Percentiles rank a stretch among this genome's conserved stretches.
phyloP scores from a whole-genome alignment of 2,329 filamentous ascomycete genomes.

The Fusarium bulbicola region DNA sequence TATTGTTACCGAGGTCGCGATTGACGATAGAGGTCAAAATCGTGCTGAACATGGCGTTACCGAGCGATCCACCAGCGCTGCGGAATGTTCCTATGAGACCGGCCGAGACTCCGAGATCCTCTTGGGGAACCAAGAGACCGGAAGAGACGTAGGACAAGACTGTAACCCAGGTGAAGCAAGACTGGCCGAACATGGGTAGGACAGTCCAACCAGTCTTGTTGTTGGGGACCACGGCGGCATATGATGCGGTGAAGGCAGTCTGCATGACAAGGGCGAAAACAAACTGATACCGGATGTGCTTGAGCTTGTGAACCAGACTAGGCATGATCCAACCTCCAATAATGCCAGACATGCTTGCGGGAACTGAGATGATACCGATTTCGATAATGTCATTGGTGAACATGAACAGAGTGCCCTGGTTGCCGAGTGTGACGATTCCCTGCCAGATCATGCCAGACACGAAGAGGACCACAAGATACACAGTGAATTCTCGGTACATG shows the following conservation, averaged over 20 bases:
- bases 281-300: conserved; percentile 14
- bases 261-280: conserved; percentile 3
- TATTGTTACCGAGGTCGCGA: background rate
- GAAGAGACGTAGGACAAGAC: conserved; percentile 9
- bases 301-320: conserved; percentile 7
- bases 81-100: conserved; percentile 14
- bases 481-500: conserved; percentile 9
- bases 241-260: conserved; percentile 1
- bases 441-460: conserved; percentile 15
- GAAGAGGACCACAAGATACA: conserved; percentile 4
- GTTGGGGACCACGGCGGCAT: background rate
- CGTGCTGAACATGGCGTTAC: conserved; percentile 18
- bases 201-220: conserved; percentile 1
- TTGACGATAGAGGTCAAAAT: conserved; percentile 5
- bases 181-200: conserved; percentile 8
- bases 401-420: conserved; percentile 9
- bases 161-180: conserved; percentile 9
- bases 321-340: conserved; percentile 19
- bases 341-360: background rate
- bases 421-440: background rate
- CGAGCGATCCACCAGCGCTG: conserved; percentile 9
- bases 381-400: conserved; percentile 5
- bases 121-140: conserved; percentile 1
- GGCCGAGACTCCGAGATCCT: conserved; percentile 4
- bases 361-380: conserved; percentile 1